Evolutionary conservation across 2,329 filamentous ascomycete genomes (phyloP), one percentile per base, ranked within the genome.

Genomic region (Ceratocystis smalleyi): DNA sequence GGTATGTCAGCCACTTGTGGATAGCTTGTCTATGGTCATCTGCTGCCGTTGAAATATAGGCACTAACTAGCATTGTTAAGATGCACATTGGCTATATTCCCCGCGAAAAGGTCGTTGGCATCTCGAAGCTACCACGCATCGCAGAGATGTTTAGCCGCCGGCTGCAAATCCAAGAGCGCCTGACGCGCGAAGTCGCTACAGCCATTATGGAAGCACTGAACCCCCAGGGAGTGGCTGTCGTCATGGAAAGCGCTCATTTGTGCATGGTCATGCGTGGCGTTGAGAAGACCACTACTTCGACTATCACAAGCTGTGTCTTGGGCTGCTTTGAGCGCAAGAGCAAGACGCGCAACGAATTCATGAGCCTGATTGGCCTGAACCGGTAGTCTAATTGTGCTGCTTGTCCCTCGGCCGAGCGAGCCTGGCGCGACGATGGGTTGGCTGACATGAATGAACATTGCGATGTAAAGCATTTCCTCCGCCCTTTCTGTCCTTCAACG

Each of bases 251-350:
- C 15, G 91, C 85, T 71, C 94, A 99, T 76, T 78, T 97, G 59
- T 99, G 94, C 79, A 99, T 97, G 92, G 91, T 96, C 17, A 97
- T 96, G 91, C 84, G 94, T 59, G 94, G 94, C n/a, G 92, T 99
- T 8, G 84, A 96, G 73, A 96, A 99, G 79, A 91, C 90, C 0
- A 83, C 81, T 49, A 86, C 88, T 61, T 87, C 83, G 19, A 97
- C 94, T 5, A 94, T 95, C 45, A 99, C 94, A 19, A 96, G 91
- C 77, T 97, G 92, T 73, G 95, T 99, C 76, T 82, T 97, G n/a
- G 94, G 94, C 47, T 91, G 91, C 71, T 95, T 99, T 80, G 86
- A 96, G 72, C 86, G 86, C 67, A 90, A 89, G 70, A 89, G 90
- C 67, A 96, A 96, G 80, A 96, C 92, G 10, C 81, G 94, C 70